Percentiles rank a stretch among this genome's conserved stretches.
phyloP scores from a whole-genome alignment of 805 yeast genomes.

The Martiniozyma abietophila region DNA sequence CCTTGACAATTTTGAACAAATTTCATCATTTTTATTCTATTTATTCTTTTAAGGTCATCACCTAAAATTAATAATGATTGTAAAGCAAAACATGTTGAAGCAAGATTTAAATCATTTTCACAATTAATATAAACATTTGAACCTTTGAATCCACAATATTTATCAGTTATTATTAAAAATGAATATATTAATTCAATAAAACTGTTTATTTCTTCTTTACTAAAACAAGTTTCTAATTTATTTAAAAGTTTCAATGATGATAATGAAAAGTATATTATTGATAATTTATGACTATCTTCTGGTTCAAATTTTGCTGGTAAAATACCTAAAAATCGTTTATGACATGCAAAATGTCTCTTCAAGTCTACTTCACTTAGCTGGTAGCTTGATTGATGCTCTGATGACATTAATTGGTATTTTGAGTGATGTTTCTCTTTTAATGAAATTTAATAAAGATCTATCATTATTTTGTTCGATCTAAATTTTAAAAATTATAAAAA shows the following conservation, averaged over 20 bases:
- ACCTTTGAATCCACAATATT: constrained; percentile 45
- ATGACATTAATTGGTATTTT: constrained; percentile 3
- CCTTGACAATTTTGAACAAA: constrained; percentile 57
- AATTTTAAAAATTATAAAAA: too few relatives aligned
- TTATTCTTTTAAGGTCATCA: constrained; percentile 33
- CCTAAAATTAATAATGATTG: constrained; percentile 43
- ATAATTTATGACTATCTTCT: constrained; percentile 61
- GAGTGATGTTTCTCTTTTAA: too few relatives aligned
- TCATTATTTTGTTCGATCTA: too few relatives aligned
- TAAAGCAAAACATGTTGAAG: constrained; percentile 73
- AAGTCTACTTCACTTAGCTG: constrained; percentile 10
- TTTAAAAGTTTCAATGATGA: constrained; percentile 45
- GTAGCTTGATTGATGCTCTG: not conserved
- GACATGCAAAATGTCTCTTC: constrained; percentile 22
- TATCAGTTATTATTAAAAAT: constrained; percentile 32
- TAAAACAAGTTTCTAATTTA: constrained; percentile 22
- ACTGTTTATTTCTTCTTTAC: constrained; percentile 20
- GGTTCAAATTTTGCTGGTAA: constrained; percentile 42
- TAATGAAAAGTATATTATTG: constrained; percentile 63
- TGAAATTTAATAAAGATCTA: too few relatives aligned
- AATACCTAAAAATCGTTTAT: constrained; percentile 23
- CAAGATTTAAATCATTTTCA: constrained; percentile 50
- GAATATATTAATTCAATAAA: constrained; percentile 36
- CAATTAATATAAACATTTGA: constrained; percentile 40
- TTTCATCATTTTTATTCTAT: constrained; percentile 34